phyloP scores from a whole-genome alignment of 495 filamentous ascomycete species.

The Hypomontagnella submonticulosa region DNA sequence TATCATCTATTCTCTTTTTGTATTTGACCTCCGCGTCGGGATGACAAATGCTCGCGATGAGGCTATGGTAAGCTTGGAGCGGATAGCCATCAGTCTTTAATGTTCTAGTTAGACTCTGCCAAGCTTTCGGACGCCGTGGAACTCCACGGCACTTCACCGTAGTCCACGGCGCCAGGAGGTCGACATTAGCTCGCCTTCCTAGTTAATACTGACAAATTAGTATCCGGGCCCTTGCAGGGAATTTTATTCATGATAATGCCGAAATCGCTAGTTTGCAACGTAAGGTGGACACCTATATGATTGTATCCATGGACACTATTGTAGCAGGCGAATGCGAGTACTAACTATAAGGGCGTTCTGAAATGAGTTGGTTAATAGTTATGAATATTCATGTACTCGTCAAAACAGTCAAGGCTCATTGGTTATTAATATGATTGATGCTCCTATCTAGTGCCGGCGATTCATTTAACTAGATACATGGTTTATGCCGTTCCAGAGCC shows the following conservation, averaged over 20 bases:
- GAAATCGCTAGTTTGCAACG: too few relatives aligned
- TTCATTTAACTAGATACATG: constrained; percentile 1
- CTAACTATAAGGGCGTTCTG: too few relatives aligned
- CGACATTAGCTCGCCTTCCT: not conserved
- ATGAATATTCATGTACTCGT: constrained; percentile 3
- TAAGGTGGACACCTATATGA: not conserved
- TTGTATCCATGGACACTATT: not conserved
- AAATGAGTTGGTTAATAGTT: not conserved
- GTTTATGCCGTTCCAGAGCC: not conserved
- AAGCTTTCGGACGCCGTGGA: not conserved
- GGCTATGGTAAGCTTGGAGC: not conserved
- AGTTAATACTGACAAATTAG: not conserved
- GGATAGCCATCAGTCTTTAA: not conserved
- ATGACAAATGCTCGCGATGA: too few relatives aligned
- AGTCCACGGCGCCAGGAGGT: constrained; percentile 10
- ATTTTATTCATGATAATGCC: not conserved
- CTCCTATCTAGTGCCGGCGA: constrained; percentile 9
- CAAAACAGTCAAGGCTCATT: not conserved
- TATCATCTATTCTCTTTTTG: too few relatives aligned
- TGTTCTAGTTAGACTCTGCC: not conserved
- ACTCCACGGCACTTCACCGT: constrained; percentile 9
- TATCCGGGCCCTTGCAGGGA: not conserved
- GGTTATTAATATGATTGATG: constrained; percentile 1
- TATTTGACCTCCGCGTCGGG: too few relatives aligned
- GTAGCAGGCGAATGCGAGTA: not conserved